Base-by-base conservation (phyloP, 768 basidiomycete genomes). In the Trametes coccinea region DNA sequence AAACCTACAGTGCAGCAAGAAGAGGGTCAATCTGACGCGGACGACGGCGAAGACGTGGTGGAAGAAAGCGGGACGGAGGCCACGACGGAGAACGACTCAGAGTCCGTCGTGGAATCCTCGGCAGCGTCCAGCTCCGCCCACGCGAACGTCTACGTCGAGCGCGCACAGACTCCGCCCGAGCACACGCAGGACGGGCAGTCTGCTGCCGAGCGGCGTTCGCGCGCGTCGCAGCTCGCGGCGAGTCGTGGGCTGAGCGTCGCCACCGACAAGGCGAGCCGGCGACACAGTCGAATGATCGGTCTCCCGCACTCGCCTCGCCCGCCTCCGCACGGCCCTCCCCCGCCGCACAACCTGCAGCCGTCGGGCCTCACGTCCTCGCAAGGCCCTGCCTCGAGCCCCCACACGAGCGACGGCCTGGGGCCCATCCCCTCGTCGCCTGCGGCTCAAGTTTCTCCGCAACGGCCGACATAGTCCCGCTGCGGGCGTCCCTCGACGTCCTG, bases 61-160 rank as follows among this genome's bases (percentile, higher is more conserved):
- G 89, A 90, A 53, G 90, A 89, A 60, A 92, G 89, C 67, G 89
- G 86, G 31, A 83, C 87, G 40, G 91, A 92, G 66, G 68, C 65
- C 30, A 67, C 70, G 17, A 64, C 68, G 53, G 74, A 74, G 60
- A 59, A 60, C 52, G 62, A 66, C 44, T 69, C 66, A 31, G 70
- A 67, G 43, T 59, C 64, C 27, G 6, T 59, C 52, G 58, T 60
- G 30, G 74, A 69, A 57, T 69, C 67, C 51, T 70, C 72, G 64
- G 66, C 64, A 40, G 60, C 65, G 3, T 67, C 66, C 46, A 67
- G 63, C 50, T 60, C 64, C 11, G 60, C 60, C 22, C 62, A 69
- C 51, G 56, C 59, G 59, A 56, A 49, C 37, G 53, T 51, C 53
- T 43, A 44, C 16, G 30, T 58, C 34, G 63, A 60, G 22, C 62